A percentile compares a stretch with the other conserved stretches of the same genome.
phyloP scores from a whole-genome alignment of 176 grass and related monocot species.

The Avena sativa region DNA sequence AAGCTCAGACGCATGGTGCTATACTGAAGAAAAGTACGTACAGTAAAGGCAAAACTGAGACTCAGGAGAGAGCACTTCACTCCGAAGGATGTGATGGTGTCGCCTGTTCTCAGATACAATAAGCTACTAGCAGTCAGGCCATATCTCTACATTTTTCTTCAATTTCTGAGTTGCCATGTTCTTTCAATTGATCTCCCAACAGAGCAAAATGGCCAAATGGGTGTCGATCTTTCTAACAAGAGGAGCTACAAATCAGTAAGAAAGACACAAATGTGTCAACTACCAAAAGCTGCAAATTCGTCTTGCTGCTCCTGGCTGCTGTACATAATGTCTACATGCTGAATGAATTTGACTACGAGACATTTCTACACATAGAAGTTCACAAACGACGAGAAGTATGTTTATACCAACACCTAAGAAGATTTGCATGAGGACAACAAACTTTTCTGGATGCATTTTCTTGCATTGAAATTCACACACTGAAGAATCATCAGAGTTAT shows the following conservation, averaged over 20 bases:
- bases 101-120: not conserved
- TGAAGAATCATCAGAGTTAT: not conserved
- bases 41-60: not conserved
- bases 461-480: not conserved
- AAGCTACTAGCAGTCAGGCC: not conserved
- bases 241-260: not conserved
- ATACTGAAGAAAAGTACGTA: not conserved
- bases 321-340: not conserved
- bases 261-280: conserved; percentile 1
- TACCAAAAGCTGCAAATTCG: not conserved
- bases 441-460: conserved; percentile 4
- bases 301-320: not conserved
- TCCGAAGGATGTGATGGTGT: not conserved
- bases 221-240: not conserved
- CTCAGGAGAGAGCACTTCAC: not conserved
- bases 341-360: not conserved
- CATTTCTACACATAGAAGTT: conserved; percentile 8
- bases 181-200: not conserved
- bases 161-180: not conserved
- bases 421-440: not conserved
- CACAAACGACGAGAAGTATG: conserved; percentile 13
- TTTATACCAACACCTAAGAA: not conserved
- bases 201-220: not conserved
- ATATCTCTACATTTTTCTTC: not conserved
- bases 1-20: not conserved